Evolutionary conservation across 2,329 filamentous ascomycete genomes (phyloP).

Genomic region (Cladorrhinum sp.): DNA sequence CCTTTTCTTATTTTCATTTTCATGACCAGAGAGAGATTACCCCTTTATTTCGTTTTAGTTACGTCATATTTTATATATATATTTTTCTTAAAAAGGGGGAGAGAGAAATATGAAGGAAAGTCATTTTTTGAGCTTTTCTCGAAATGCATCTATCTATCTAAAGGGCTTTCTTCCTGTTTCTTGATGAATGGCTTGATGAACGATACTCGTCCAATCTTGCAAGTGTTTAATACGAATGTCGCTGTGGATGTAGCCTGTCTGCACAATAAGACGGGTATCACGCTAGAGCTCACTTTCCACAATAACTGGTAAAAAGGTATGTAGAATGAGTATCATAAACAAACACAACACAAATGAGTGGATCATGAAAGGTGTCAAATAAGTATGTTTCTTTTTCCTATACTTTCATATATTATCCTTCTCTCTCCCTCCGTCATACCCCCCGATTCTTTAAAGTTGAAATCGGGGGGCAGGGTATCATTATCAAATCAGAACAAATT

Average conservation of each 20-base stretch:
- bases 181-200: too few relatives aligned
- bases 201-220: too few relatives aligned
- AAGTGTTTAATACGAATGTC: too few relatives aligned
- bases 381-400: too few relatives aligned
- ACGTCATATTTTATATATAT: not conserved
- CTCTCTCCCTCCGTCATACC: not conserved
- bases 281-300: too few relatives aligned
- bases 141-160: not conserved
- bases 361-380: too few relatives aligned
- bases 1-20: not conserved
- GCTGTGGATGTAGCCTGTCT: too few relatives aligned
- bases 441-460: not conserved
- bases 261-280: too few relatives aligned
- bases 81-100: not conserved
- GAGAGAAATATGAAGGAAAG: not conserved
- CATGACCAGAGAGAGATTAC: conserved; percentile 7
- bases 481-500: not conserved
- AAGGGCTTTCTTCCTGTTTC: too few relatives aligned
- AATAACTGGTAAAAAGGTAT: too few relatives aligned
- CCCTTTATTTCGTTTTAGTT: not conserved
- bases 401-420: not conserved
- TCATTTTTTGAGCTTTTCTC: not conserved
- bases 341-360: too few relatives aligned
- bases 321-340: too few relatives aligned
- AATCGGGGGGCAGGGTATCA: not conserved